phyloP scores from a whole-genome alignment of 176 grass and related monocot genomes.

The Saccharum officinarum region DNA sequence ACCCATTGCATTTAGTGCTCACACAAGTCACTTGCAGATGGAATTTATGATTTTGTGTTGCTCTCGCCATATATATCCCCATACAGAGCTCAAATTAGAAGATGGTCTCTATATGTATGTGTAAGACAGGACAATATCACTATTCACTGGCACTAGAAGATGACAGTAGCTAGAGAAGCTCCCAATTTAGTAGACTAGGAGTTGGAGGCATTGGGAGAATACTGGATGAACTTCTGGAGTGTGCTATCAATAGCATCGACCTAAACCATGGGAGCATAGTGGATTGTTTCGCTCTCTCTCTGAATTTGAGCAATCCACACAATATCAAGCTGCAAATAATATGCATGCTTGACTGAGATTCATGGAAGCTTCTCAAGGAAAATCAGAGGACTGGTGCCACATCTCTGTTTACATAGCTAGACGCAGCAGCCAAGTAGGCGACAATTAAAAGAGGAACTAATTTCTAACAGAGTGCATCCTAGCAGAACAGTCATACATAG shows the following conservation, averaged over 20 bases:
- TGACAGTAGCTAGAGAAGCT: not conserved
- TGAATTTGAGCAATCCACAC: not conserved
- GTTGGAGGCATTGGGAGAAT: not conserved
- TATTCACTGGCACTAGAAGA: not conserved
- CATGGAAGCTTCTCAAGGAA: not conserved
- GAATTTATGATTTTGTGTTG: not conserved
- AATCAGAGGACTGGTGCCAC: too few relatives aligned
- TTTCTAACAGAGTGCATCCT: too few relatives aligned
- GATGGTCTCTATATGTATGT: not conserved
- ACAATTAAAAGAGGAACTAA: too few relatives aligned
- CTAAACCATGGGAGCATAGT: not conserved
- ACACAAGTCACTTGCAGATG: not conserved
- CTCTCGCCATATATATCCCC: too few relatives aligned
- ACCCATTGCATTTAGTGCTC: not conserved
- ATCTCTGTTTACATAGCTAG: too few relatives aligned
- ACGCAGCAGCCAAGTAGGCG: too few relatives aligned
- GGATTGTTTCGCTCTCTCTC: not conserved
- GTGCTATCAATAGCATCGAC: not conserved
- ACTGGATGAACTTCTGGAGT: not conserved
- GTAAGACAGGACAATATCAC: not conserved
- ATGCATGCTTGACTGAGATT: not conserved
- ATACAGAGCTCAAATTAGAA: not conserved
- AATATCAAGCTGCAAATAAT: not conserved
- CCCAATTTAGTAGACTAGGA: not conserved
- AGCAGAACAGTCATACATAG: too few relatives aligned